These are phyloP conservation scores for Trametes cinnabarina DNA, from an alignment of 768 basidiomycete genomes.

Conservation along the genomic window DNA sequence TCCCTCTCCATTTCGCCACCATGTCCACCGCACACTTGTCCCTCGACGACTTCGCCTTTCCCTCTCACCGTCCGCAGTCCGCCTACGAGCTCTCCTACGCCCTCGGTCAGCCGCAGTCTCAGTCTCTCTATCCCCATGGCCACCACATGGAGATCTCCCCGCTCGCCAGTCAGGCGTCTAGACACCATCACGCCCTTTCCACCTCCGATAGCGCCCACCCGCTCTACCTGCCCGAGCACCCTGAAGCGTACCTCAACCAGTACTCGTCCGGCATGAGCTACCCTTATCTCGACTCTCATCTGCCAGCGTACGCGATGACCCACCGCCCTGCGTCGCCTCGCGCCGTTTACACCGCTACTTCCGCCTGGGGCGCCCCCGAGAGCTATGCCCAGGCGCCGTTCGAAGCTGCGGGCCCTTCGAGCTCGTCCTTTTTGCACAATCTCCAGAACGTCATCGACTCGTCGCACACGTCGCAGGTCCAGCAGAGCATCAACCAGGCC, in stretches of 20 bases:
- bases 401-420: not conserved
- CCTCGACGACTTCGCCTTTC: slow-evolving; percentile 20
- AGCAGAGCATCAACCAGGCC: not conserved
- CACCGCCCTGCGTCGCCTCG: slow-evolving; percentile 12
- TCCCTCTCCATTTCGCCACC: slow-evolving; percentile 4
- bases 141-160: slow-evolving; percentile 1
- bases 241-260: not conserved
- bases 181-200: not conserved
- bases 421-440: slow-evolving; percentile 3
- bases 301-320: not conserved
- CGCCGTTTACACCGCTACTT: slow-evolving; percentile 10
- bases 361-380: not conserved
- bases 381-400: not conserved
- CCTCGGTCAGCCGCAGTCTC: slow-evolving; percentile 12
- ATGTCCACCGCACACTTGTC: slow-evolving; percentile 23
- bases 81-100: slow-evolving; percentile 22
- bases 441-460: slow-evolving; percentile 10
- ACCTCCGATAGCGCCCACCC: not conserved
- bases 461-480: slow-evolving; percentile 8
- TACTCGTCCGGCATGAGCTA: not conserved
- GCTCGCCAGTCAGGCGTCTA: not conserved
- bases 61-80: slow-evolving; percentile 3
- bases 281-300: not conserved
- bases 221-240: slow-evolving; percentile 5
- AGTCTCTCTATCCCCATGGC: slow-evolving; percentile 5